A percentile compares a stretch with the other conserved stretches of the same genome.
Evolutionary conservation across 164 flowering plant species (phyloP).

Genomic region (Annona cherimola): DNA sequence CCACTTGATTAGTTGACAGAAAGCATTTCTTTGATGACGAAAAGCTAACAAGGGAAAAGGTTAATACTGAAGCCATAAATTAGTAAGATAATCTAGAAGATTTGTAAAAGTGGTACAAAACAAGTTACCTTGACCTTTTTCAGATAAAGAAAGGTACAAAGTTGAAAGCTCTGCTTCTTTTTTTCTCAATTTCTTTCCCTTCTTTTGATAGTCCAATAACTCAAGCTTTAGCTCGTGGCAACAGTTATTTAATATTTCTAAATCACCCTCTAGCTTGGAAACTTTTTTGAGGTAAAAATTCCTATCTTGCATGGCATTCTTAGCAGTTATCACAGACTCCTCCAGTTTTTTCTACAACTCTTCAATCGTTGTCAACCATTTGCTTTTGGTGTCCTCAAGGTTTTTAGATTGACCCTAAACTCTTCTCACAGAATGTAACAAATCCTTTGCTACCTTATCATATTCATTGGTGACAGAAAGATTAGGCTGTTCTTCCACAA

Average conservation of each 20-base stretch:
- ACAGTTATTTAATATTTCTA: slow-evolving; percentile 33
- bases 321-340: slow-evolving; percentile 26
- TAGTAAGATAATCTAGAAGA: slow-evolving; percentile 3
- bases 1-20: slow-evolving; percentile 41
- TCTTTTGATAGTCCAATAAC: slow-evolving; percentile 35
- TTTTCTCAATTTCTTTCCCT: slow-evolving; percentile 35
- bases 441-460: slow-evolving; percentile 29
- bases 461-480: slow-evolving; percentile 17
- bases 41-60: slow-evolving; percentile 17
- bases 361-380: slow-evolving; percentile 26
- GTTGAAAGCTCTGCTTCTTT: slow-evolving; percentile 54
- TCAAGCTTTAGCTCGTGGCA: slow-evolving; percentile 41
- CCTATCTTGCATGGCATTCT: slow-evolving; percentile 46
- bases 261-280: slow-evolving; percentile 44
- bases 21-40: slow-evolving; percentile 39
- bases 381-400: slow-evolving; percentile 31
- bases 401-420: slow-evolving; percentile 29
- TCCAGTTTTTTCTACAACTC: slow-evolving; percentile 47
- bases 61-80: background rate
- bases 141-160: slow-evolving; percentile 20
- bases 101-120: background rate
- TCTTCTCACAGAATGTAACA: slow-evolving; percentile 36
- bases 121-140: slow-evolving; percentile 51
- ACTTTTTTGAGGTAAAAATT: slow-evolving; percentile 33
- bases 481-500: slow-evolving; percentile 13